Evolutionary conservation across 2,329 filamentous ascomycete genomes (phyloP), one percentile per base, ranked within the genome.

Genomic region (Orbilia quercus): DNA sequence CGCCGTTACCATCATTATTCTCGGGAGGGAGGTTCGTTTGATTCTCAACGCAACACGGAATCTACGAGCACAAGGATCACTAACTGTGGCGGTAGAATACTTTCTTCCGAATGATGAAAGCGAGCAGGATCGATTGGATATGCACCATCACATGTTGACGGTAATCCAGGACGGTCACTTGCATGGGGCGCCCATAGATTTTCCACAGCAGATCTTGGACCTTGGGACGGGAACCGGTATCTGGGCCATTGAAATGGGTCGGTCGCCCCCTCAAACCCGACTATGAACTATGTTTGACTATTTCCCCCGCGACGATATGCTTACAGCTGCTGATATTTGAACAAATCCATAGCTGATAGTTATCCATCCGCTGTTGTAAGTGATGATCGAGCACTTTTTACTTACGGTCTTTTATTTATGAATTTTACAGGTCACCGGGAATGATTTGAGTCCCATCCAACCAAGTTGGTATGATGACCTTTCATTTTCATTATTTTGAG

Each of bases 81-180:
- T 53, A 7, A 53, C 18, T 7, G 18, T 53, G 18, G 14, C n/a
- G 25, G 40, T 25, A 71, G 66, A 60, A 50, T 73, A 73, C 45
- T 51, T 57, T 23, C 50, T 73, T 11, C 69, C 69, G 12, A 73
- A 73, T 23, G 69, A 73, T 47, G 69, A 73, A 25, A 90, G 84
- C 73, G 91, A 95, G 80, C 86, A 89, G 78, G 90, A 92, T 79
- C 87, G 91, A 75, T 85, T 94, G 78, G 91, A 96, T 79, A 89
- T 94, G 54, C 89, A 91, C 79, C 90, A 96, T 82, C 90, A 91
- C 78, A 83, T 94, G 77, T 90, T 92, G 38, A 73, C 59, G 1
- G 45, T 66, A 28, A 60, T 66, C 16, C 69, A 66, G 16, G 25
- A 48, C 14, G 69, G 69, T 14, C 18, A 60, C 5, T 25, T 73